A percentile compares a stretch with the other conserved stretches of the same genome.
Evolutionary conservation across 805 yeast species (phyloP).

Genomic region (Starmerella sirachaensis): DNA sequence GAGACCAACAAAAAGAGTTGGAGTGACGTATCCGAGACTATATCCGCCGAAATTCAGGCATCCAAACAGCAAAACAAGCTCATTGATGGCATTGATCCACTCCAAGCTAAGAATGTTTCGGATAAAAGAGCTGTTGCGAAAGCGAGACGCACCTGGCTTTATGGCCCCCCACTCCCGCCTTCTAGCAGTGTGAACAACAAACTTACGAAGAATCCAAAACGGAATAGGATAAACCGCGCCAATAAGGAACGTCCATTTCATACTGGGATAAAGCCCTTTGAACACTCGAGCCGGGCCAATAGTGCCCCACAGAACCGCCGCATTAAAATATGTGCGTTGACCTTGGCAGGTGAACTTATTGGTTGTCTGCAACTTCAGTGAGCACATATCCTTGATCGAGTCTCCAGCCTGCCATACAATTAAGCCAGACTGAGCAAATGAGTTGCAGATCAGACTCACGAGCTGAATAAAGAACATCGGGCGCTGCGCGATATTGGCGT

Average conservation of each 20-base stretch:
- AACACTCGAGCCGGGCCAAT: slow-evolving; percentile 33
- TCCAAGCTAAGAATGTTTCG: slow-evolving; percentile 22
- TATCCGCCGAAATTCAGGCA: slow-evolving; percentile 33
- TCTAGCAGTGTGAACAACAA: slow-evolving; percentile 21
- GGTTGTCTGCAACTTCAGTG: slow-evolving; percentile 14
- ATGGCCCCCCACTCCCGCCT: slow-evolving; percentile 5
- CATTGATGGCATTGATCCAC: slow-evolving; percentile 31
- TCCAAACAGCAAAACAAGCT: slow-evolving; percentile 34
- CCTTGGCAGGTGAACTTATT: slow-evolving; percentile 35
- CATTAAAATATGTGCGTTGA: slow-evolving; percentile 34
- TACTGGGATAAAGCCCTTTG: slow-evolving; percentile 17
- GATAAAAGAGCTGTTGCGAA: slow-evolving; percentile 10
- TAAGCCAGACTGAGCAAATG: slow-evolving; percentile 26
- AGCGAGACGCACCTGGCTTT: slow-evolving; percentile 9
- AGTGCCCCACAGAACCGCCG: slow-evolving; percentile 45
- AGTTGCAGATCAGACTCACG: slow-evolving; percentile 24
- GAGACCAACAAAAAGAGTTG: slow-evolving; percentile 26
- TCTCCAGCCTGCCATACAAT: slow-evolving; percentile 29
- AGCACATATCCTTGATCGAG: slow-evolving; percentile 30
- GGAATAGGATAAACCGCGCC: slow-evolving; percentile 48
- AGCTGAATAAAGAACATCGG: slow-evolving; percentile 43
- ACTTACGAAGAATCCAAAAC: slow-evolving; percentile 53
- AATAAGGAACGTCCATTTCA: slow-evolving; percentile 37
- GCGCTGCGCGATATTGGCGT: slow-evolving; percentile 47
- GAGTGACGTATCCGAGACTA: slow-evolving; percentile 21